Conservation (phyloP, 169 alveolate genomes). For the Plasmodium berghei region DNA sequence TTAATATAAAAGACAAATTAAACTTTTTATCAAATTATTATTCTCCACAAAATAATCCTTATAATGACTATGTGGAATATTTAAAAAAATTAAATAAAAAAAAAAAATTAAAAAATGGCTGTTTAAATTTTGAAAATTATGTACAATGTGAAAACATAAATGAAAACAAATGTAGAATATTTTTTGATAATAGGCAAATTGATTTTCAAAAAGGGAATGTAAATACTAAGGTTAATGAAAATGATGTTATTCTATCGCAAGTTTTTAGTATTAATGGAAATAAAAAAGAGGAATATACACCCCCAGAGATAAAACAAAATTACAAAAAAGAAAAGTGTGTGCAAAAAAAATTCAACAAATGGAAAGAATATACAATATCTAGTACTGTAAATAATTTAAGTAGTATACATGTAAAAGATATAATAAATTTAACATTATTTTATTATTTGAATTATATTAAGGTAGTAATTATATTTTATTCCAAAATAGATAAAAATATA, state of each 20-base stretch:
- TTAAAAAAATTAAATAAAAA: not conserved
- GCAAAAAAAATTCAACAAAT: too few relatives aligned
- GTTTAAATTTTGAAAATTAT: not conserved
- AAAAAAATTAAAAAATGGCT: not conserved
- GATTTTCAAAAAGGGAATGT: not conserved
- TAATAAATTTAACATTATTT: slow-evolving; percentile 57
- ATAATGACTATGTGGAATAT: not conserved
- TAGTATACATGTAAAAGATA: slow-evolving; percentile 18
- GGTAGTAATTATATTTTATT: slow-evolving; percentile 11
- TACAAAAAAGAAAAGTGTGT: too few relatives aligned
- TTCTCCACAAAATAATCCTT: not conserved
- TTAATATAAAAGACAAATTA: not conserved
- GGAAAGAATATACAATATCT: not conserved
- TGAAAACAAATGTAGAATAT: not conserved
- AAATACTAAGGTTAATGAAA: too few relatives aligned
- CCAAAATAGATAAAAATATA: not conserved
- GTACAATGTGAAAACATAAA: not conserved
- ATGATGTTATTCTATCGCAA: too few relatives aligned
- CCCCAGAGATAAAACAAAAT: too few relatives aligned
- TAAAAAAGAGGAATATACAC: too few relatives aligned
- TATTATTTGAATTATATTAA: slow-evolving; percentile 27
- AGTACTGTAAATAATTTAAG: not conserved
- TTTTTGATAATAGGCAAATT: not conserved
- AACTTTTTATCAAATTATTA: slow-evolving; percentile 1
- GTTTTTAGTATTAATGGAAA: too few relatives aligned